Conservation (phyloP, 768 basidiomycete species). For the Suillus variegatus region DNA sequence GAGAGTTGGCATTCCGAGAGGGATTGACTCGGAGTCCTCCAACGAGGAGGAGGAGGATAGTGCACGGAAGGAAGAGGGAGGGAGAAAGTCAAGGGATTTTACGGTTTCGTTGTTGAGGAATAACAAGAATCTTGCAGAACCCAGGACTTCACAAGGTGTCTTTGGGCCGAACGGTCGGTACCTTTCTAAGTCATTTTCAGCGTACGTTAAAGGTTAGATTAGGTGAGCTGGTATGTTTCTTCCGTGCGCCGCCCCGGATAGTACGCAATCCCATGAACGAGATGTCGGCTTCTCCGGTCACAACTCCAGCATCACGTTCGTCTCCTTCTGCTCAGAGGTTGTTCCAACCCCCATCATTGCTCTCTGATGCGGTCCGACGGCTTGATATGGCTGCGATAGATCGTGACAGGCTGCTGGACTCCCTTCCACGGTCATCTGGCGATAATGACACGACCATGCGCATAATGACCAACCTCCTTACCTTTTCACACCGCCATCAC, state of each 20-base stretch:
- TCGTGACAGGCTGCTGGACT: constrained; percentile 35
- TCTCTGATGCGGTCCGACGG: constrained; percentile 73
- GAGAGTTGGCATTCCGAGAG: constrained; percentile 37
- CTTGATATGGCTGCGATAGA: constrained; percentile 66
- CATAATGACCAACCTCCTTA: constrained; percentile 76
- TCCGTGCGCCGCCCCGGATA: constrained; percentile 71
- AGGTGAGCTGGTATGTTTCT: constrained; percentile 91
- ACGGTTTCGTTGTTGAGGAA: constrained; percentile 58
- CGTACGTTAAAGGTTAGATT: constrained; percentile 10
- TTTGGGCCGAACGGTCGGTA: constrained; percentile 85
- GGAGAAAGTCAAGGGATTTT: constrained; percentile 47
- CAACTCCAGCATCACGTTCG: constrained; percentile 24
- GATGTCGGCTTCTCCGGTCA: constrained; percentile 50
- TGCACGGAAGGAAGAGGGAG: constrained; percentile 18
- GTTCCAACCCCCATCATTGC: constrained; percentile 64
- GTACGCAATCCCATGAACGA: constrained; percentile 55
- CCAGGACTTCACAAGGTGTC: constrained; percentile 82
- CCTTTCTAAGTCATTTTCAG: background rate
- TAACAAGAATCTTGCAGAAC: constrained; percentile 80
- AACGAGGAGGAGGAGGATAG: constrained; percentile 64
- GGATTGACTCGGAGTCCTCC: constrained; percentile 61
- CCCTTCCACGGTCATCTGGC: constrained; percentile 42
- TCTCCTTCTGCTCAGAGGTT: constrained; percentile 29
- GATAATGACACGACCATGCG: constrained; percentile 63
- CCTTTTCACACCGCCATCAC: constrained; percentile 50